Evolutionary conservation across 305 asterid species (phyloP).

Genomic region (Withania somnifera): DNA sequence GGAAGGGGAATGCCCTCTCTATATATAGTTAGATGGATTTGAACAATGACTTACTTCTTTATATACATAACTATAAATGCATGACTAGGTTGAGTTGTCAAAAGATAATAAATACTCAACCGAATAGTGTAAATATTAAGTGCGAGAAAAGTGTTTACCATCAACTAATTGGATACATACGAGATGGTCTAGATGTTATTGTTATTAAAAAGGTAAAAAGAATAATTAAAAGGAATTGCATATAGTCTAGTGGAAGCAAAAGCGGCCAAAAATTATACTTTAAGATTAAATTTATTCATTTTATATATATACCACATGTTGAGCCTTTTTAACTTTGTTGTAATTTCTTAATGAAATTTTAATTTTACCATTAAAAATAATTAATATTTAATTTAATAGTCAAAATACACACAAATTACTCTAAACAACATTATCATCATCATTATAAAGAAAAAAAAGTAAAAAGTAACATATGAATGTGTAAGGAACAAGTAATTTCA

Average conservation of each 20-base stretch:
- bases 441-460: background rate
- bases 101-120: background rate
- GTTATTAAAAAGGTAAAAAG: background rate
- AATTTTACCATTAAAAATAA: background rate
- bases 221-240: no score
- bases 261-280: no score
- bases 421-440: no score
- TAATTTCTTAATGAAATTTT: background rate
- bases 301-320: no score
- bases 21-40: background rate
- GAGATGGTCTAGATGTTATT: no score
- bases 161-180: background rate
- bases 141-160: rapidly evolving
- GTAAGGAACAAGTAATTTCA: background rate
- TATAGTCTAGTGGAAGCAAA: background rate
- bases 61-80: background rate
- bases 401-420: background rate
- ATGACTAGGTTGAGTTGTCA: background rate
- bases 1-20: background rate
- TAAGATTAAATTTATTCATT: no score
- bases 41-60: background rate
- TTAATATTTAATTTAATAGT: rapidly evolving
- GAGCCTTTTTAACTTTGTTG: no score
- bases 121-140: background rate
- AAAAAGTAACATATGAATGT: background rate